Percentiles rank a stretch among this genome's conserved stretches.
These are phyloP conservation scores for Saccharomyces mikatae DNA, from an alignment of 805 yeast species.

Conservation along the genomic window DNA sequence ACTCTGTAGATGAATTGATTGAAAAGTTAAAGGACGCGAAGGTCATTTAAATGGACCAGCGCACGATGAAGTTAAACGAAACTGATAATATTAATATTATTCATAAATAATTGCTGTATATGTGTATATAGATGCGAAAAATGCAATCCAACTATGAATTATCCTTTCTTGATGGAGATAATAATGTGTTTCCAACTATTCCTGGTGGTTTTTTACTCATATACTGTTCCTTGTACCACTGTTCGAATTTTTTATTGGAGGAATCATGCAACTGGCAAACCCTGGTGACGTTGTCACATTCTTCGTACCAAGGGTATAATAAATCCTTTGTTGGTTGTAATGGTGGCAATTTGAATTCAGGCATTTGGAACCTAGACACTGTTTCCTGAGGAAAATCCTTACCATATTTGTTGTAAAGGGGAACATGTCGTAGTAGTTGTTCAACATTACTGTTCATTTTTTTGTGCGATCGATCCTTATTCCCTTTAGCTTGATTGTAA, in stretches of 20 bases:
- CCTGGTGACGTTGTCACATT: slow-evolving; percentile 13
- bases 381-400: slow-evolving; percentile 14
- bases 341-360: slow-evolving; percentile 13
- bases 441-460: slow-evolving; percentile 3
- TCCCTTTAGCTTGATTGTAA: background rate
- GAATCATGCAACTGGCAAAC: slow-evolving; percentile 11
- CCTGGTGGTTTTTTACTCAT: slow-evolving; percentile 27
- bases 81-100: background rate
- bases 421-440: slow-evolving; percentile 14
- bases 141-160: background rate
- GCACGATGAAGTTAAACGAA: background rate
- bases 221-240: slow-evolving; percentile 20
- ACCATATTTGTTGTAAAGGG: slow-evolving; percentile 21
- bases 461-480: background rate
- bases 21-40: slow-evolving; percentile 68
- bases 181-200: slow-evolving; percentile 11
- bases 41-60: slow-evolving; percentile 40
- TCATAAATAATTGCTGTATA: background rate
- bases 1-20: slow-evolving; percentile 73
- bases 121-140: background rate
- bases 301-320: slow-evolving; percentile 24
- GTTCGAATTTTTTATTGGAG: slow-evolving; percentile 12
- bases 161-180: slow-evolving; percentile 17
- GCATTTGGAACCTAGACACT: slow-evolving; percentile 5
- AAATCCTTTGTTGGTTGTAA: slow-evolving; percentile 15